Base-by-base conservation (phyloP, 2,329 filamentous ascomycete genomes). In the Epichloe uncinata region DNA sequence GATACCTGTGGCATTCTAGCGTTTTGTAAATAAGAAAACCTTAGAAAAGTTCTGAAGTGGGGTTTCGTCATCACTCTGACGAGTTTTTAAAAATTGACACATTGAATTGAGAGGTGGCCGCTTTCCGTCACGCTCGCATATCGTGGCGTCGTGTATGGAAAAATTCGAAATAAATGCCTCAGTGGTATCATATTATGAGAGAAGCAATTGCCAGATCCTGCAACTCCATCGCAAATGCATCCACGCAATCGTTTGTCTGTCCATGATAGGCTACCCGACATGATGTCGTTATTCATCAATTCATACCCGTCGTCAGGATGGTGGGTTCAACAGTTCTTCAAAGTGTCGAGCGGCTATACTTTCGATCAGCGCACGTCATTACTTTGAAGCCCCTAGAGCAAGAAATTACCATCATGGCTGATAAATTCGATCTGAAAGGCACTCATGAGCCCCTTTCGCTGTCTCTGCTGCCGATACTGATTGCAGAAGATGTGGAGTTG, bases 401-500 rank as follows among this genome's bases (percentile, higher is more conserved):
- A 15, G 22, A 16, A 9, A 61, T 50, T 49, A 68, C 69, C 66
- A 55, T 70, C 63, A 40, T 70, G 68, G 35, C 60, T 67, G 30
- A 66, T 59, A 57, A 79, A 79, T 26, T 67, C 57, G 11, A 79
- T 69, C 60, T 79, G 72, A 51, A 78, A 79, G 1, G 69, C 69
- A 5, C 72, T 71, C 2, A 62, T 57, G 42, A 64, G 67, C 43
- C 71, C 73, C 46, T 69, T 70, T 4, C 77, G 72, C 63, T 78
- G 74, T 44, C 69, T 67, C 49, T 72, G 68, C 53, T 77, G 71
- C 7, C 70, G 69, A 55, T 82, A 82, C 1, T 69, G 63, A n/a
- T 72, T 64, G 56, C 73, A 78, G 59, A 82, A 82, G 7, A 81
- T 73, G 58, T 80, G 81, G 0, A 77, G 70, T 50, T 78, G 71